Conservation (phyloP, 1,284 basidiomycete species). For the Fistulinella cinereoalba region DNA sequence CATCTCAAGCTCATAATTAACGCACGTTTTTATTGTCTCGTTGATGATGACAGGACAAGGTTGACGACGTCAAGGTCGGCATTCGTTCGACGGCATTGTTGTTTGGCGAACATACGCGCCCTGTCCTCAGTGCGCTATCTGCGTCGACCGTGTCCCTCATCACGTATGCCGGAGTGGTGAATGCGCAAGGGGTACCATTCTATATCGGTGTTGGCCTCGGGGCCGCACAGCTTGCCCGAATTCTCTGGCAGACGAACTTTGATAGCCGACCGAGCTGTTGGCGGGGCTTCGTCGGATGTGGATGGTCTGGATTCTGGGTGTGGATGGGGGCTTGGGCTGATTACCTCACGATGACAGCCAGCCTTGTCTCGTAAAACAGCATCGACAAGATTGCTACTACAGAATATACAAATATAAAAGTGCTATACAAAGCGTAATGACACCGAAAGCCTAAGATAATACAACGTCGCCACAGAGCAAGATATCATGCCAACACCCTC, state of each 20-base stretch:
- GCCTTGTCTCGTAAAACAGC: slow-evolving; percentile 10
- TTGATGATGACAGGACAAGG: slow-evolving; percentile 72
- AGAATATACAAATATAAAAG: neutral
- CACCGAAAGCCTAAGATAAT: slow-evolving; percentile 26
- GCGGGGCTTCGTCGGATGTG: slow-evolving; percentile 87
- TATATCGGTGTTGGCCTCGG: slow-evolving; percentile 78
- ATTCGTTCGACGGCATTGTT: slow-evolving; percentile 94
- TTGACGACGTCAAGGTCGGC: slow-evolving; percentile 83
- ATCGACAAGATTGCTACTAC: too few relatives aligned
- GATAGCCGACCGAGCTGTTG: slow-evolving; percentile 84
- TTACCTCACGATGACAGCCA: slow-evolving; percentile 47
- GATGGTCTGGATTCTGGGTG: slow-evolving; percentile 86
- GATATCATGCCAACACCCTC: slow-evolving; percentile 16
- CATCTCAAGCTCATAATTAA: too few relatives aligned
- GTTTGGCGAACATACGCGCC: slow-evolving; percentile 76
- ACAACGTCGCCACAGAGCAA: slow-evolving; percentile 39
- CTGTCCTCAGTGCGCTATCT: slow-evolving; percentile 77
- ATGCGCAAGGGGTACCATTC: slow-evolving; percentile 75
- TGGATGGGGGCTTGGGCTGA: slow-evolving; percentile 84
- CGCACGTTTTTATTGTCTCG: too few relatives aligned
- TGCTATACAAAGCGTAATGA: too few relatives aligned
- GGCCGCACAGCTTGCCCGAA: slow-evolving; percentile 76
- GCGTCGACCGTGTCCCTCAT: slow-evolving; percentile 73
- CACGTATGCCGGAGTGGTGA: slow-evolving; percentile 75
- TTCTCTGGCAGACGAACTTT: slow-evolving; percentile 79